Conservation (phyloP, 192 early-diverging fungal genomes). For the Backusella morwellensis region DNA sequence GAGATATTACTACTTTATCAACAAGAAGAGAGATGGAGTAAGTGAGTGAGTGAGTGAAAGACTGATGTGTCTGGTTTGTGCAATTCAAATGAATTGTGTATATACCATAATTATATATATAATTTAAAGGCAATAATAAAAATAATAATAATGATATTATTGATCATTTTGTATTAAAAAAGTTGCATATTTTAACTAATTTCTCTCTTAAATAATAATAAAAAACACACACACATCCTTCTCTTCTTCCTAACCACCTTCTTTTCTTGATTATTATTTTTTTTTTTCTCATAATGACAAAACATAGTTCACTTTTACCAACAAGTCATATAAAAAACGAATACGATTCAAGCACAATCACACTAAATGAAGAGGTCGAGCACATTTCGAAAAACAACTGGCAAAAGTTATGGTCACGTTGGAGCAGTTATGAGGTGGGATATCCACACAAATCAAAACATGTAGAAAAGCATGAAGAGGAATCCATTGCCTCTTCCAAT, state of each 20-base stretch:
- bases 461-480: background rate
- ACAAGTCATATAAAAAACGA: background rate
- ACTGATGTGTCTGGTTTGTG: background rate
- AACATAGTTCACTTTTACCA: background rate
- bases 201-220: background rate
- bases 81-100: too few relatives aligned
- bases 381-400: background rate
- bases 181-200: constrained; percentile 3
- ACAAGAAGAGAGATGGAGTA: background rate
- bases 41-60: background rate
- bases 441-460: background rate
- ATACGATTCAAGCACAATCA: background rate
- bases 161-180: background rate
- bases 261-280: background rate
- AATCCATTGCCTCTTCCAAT: background rate
- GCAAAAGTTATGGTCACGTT: constrained; percentile 7
- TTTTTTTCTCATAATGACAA: background rate
- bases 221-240: background rate
- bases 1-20: too few relatives aligned
- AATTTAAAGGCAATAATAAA: background rate
- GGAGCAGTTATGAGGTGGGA: background rate
- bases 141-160: background rate
- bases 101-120: background rate
- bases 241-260: background rate
- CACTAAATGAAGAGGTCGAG: background rate